Base-by-base conservation (phyloP, 2,329 filamentous ascomycete species). In the Escovopsis weberi region DNA sequence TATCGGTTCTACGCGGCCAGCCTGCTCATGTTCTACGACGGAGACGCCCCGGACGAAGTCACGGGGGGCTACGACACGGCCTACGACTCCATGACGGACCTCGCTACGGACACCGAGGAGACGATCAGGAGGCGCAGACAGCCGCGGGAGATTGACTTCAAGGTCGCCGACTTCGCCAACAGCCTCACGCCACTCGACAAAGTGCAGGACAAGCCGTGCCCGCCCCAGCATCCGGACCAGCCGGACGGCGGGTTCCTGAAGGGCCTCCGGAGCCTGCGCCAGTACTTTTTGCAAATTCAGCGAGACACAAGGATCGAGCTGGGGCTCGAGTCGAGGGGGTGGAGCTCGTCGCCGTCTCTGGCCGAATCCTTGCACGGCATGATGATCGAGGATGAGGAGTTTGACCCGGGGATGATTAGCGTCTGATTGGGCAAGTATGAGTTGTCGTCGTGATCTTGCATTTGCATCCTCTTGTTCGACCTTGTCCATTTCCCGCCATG, bases 91-190 rank as follows among this genome's bases (percentile, higher is more conserved):
- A 72, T 72, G 2, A 78, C 74, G 0, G 74, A 78, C 50, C 67
- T 67, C 28, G 67, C 68, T 4, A 78, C 74, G 0, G 74, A 78
- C 49, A 70, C 69, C 2, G 74, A 78, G 51, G 74, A 78, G 42
- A 54, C 55, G n/a, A 54, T 58, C 40, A 72, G 59, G 55, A 65
- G 49, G 57, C 66, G 61, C 54, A 71, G 57, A 55, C 74, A 68
- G 47, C 68, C 67, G 46, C 66, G 68, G 38, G 72, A 80, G 50
- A 88, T 94, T 56, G 85, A 94, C 59, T 80, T 98, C 64, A 95
- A 95, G 63, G 93, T 98, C 59, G 89, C 94, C 44, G 91, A 98
- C 61, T 98, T 98, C 65, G 91, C 91, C 49, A 98, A 98, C 59
- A 95, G 89, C 55, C 80, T 96, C 33, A 96, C 88, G 1, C 84